Evolutionary conservation across 306 rosid genomes (phyloP).

Genomic region (Erythrophleum fordii): DNA sequence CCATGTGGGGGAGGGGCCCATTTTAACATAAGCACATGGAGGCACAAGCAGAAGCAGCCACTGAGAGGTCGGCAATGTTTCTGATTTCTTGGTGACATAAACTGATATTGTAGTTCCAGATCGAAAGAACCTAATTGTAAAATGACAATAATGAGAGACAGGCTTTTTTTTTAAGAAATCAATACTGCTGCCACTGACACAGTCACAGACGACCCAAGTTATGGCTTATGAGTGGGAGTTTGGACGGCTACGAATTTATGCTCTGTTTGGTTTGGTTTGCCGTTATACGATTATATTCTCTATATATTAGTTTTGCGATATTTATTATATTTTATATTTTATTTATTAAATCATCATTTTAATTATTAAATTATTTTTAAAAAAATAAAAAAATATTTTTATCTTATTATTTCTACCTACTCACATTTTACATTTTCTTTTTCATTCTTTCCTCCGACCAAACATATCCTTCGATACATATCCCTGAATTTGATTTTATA

Average conservation of each 20-base stretch:
- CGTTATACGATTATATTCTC: too few relatives aligned
- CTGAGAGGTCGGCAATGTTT: conserved; percentile 40
- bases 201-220: not conserved
- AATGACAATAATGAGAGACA: not conserved
- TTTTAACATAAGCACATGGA: conserved; percentile 20
- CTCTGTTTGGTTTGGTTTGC: too few relatives aligned
- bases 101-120: not conserved
- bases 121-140: conserved; percentile 21
- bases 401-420: too few relatives aligned
- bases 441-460: too few relatives aligned
- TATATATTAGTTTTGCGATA: too few relatives aligned
- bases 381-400: too few relatives aligned
- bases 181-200: not conserved
- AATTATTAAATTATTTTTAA: too few relatives aligned
- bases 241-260: conserved; percentile 49
- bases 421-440: too few relatives aligned
- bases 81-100: not conserved
- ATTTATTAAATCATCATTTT: too few relatives aligned
- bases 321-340: too few relatives aligned
- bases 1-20: conserved; percentile 41
- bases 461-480: too few relatives aligned
- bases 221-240: not conserved
- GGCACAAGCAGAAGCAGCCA: conserved; percentile 36
- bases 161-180: conserved; percentile 28
- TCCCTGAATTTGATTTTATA: too few relatives aligned